These are phyloP conservation scores for Penicillium flavigenum DNA, from an alignment of 495 filamentous ascomycete genomes.

Conservation along the genomic window DNA sequence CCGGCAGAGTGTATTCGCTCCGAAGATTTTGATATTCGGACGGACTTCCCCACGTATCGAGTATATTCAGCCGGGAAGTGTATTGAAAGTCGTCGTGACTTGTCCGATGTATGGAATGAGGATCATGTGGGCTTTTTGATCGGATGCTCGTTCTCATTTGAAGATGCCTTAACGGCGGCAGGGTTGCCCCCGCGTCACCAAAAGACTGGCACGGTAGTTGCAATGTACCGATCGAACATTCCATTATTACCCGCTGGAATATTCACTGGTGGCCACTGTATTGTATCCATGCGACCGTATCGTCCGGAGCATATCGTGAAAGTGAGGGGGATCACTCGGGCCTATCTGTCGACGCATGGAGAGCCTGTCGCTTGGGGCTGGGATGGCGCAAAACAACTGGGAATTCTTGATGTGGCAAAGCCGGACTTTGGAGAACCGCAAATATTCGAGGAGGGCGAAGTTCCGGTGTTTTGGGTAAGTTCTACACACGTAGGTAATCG, in stretches of 20 bases:
- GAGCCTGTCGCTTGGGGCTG: constrained; percentile 61
- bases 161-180: constrained; percentile 45
- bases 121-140: constrained; percentile 58
- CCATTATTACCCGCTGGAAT: constrained; percentile 51
- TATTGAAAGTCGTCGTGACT: constrained; percentile 27
- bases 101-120: constrained; percentile 47
- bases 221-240: constrained; percentile 55
- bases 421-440: constrained; percentile 49
- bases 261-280: constrained; percentile 47
- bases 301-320: constrained; percentile 39
- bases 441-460: constrained; percentile 36
- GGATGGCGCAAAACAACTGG: constrained; percentile 46
- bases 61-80: constrained; percentile 46
- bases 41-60: constrained; percentile 53
- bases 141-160: constrained; percentile 58
- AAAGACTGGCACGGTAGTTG: constrained; percentile 36
- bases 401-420: constrained; percentile 44
- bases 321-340: constrained; percentile 49
- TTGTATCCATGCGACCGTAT: constrained; percentile 59
- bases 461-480: constrained; percentile 55
- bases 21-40: constrained; percentile 47
- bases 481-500: background rate
- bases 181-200: constrained; percentile 49
- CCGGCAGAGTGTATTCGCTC: constrained; percentile 29
- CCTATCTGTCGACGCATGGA: constrained; percentile 51